These are phyloP conservation scores for Lachancea thermotolerans DNA, from an alignment of 805 yeast genomes.

Conservation along the genomic window DNA sequence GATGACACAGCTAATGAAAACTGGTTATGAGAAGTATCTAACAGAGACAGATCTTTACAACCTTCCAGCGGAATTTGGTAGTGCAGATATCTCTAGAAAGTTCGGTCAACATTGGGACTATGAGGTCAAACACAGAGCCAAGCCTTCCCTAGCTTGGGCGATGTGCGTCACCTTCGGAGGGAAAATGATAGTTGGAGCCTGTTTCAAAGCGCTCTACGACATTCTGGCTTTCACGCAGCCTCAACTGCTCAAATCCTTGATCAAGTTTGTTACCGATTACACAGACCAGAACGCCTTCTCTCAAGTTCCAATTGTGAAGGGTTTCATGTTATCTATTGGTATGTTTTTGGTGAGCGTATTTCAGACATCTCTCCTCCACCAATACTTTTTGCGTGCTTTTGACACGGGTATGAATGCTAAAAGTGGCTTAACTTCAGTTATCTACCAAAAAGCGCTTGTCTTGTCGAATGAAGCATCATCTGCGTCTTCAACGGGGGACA, in stretches of 20 bases:
- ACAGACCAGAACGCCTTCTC: constrained; percentile 33
- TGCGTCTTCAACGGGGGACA: constrained; percentile 79
- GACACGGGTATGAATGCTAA: constrained; percentile 73
- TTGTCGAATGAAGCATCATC: constrained; percentile 67
- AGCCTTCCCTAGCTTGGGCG: constrained; percentile 51
- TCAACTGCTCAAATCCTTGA: constrained; percentile 62
- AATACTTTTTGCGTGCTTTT: constrained; percentile 67
- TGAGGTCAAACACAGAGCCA: constrained; percentile 41
- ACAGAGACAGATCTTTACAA: constrained; percentile 64
- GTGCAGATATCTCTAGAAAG: constrained; percentile 42
- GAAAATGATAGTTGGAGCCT: constrained; percentile 62
- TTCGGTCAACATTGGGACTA: constrained; percentile 56
- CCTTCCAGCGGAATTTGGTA: constrained; percentile 60
- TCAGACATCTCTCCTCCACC: constrained; percentile 74
- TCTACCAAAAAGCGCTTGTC: constrained; percentile 61
- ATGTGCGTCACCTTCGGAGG: constrained; percentile 66
- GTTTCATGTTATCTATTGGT: constrained; percentile 64
- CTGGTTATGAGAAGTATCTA: constrained; percentile 59
- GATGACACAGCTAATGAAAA: constrained; percentile 81
- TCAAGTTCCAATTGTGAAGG: constrained; percentile 59
- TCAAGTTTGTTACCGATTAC: constrained; percentile 48
- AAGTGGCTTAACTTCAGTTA: constrained; percentile 58
- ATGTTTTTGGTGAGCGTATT: constrained; percentile 73
- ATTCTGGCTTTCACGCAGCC: constrained; percentile 82
- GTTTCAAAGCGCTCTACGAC: constrained; percentile 70